Percentiles rank a stretch among this genome's conserved stretches.
phyloP scores from a whole-genome alignment of 148 eudicot species.

The Chenopodium album region DNA sequence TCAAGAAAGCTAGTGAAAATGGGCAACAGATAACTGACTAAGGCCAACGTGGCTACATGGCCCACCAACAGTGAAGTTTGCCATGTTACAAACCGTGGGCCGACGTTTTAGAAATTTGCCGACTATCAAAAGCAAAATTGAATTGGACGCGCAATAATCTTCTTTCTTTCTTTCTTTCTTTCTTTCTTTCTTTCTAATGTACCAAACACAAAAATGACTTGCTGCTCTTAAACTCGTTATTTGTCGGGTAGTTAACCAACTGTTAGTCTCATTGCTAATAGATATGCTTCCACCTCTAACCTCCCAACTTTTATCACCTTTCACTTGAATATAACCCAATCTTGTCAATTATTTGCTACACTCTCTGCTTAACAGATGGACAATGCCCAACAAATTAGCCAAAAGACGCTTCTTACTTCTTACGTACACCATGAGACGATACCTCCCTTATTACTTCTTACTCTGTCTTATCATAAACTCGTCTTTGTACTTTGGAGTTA shows the following conservation, averaged over 20 bases:
- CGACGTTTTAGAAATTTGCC: not conserved
- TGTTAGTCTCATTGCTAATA: no score
- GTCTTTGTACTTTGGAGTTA: no score
- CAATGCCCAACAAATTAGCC: no score
- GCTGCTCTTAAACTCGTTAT: not conserved
- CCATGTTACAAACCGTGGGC: slow-evolving; percentile 9
- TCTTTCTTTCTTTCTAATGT: no score
- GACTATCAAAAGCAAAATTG: not conserved
- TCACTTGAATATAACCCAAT: not conserved
- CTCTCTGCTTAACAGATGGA: not conserved
- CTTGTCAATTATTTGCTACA: not conserved
- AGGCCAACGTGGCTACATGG: slow-evolving; percentile 1
- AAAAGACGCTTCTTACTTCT: no score
- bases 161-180: no score
- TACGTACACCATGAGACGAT: no score
- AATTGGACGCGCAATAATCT: no score
- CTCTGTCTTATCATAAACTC: no score
- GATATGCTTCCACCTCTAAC: not conserved
- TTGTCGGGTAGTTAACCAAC: not conserved
- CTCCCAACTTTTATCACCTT: not conserved
- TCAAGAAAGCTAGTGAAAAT: not conserved
- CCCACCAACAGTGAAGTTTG: slow-evolving; percentile 13
- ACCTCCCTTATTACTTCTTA: no score
- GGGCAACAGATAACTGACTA: not conserved
- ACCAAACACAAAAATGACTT: not conserved